Conservation (phyloP, 352 stramenopile species). For the Elongisporangium anandrum region DNA sequence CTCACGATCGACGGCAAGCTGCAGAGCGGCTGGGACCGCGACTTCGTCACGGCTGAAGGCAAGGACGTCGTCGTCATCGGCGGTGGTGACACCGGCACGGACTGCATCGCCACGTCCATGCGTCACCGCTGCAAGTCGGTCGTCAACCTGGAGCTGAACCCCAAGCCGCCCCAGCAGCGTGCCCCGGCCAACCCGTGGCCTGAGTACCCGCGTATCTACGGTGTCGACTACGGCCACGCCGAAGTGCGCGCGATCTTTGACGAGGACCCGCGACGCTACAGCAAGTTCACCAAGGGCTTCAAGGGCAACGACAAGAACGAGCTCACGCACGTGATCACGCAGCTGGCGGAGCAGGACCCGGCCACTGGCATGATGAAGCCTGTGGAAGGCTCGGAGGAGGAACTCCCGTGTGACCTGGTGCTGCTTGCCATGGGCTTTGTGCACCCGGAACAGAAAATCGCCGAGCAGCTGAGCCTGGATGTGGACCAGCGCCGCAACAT, state of each 20-base stretch:
- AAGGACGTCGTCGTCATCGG: slow-evolving; percentile 99
- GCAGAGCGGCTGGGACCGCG: slow-evolving; percentile 92
- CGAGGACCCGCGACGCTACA: slow-evolving; percentile 87
- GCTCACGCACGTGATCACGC: slow-evolving; percentile 71
- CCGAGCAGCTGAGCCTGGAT: slow-evolving; percentile 86
- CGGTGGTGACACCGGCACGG: slow-evolving; percentile 95
- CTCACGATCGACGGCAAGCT: slow-evolving; percentile 94
- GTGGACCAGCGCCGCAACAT: slow-evolving; percentile 95
- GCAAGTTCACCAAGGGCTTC: slow-evolving; percentile 72
- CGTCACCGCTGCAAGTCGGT: slow-evolving; percentile 95
- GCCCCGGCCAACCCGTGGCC: slow-evolving; percentile 96
- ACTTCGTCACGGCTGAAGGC: slow-evolving; percentile 95
- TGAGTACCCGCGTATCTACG: slow-evolving; percentile 96
- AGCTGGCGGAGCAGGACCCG: slow-evolving; percentile 48
- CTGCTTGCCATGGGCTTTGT: slow-evolving; percentile 98
- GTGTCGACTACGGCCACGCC: slow-evolving; percentile 97
- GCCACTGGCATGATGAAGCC: slow-evolving; percentile 68
- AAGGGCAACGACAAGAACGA: slow-evolving; percentile 71
- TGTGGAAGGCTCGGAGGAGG: slow-evolving; percentile 87
- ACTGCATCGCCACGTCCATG: slow-evolving; percentile 98
- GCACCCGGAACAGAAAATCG: slow-evolving; percentile 91
- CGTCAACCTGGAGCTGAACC: slow-evolving; percentile 96
- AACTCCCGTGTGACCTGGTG: slow-evolving; percentile 93
- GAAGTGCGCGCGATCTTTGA: slow-evolving; percentile 92
- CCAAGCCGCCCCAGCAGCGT: slow-evolving; percentile 86